phyloP scores from a whole-genome alignment of 179 eudicot species.

The Silene coronaria region DNA sequence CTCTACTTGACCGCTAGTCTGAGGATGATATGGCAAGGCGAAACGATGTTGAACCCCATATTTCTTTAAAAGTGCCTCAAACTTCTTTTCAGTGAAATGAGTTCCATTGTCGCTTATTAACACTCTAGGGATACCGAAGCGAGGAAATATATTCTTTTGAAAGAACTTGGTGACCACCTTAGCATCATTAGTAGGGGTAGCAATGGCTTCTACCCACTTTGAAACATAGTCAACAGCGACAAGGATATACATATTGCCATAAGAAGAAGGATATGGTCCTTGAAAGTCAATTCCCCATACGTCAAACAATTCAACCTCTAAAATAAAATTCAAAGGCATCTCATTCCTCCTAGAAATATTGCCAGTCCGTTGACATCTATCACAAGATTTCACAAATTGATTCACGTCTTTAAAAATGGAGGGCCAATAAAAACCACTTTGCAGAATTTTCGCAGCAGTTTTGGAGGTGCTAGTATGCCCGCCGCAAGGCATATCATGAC shows the following conservation, averaged over 20 bases:
- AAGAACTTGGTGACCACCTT: neutral
- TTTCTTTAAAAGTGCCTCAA: too few species aligned
- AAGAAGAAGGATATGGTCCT: too few species aligned
- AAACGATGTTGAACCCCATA: neutral
- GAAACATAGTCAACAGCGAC: too few species aligned
- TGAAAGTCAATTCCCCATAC: too few species aligned
- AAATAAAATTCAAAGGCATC: neutral
- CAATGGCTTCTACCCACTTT: neutral
- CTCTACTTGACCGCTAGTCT: too few species aligned
- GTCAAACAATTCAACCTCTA: too few species aligned
- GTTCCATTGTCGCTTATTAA: neutral
- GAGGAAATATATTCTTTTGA: neutral
- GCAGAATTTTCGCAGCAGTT: neutral
- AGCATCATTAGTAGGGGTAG: neutral
- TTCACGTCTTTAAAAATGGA: neutral
- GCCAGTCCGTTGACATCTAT: too few species aligned
- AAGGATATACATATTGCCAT: too few species aligned
- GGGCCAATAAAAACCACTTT: slow-evolving; percentile 2
- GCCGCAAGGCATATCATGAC: neutral
- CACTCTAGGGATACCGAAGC: neutral
- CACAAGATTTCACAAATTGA: neutral
- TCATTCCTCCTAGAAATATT: too few species aligned
- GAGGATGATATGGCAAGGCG: too few species aligned
- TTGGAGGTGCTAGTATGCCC: neutral
- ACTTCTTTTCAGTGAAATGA: neutral